Evolutionary conservation across 225 moss, liverwort and hornwort species (phyloP).

Genomic region (Straminergon stramineum): DNA sequence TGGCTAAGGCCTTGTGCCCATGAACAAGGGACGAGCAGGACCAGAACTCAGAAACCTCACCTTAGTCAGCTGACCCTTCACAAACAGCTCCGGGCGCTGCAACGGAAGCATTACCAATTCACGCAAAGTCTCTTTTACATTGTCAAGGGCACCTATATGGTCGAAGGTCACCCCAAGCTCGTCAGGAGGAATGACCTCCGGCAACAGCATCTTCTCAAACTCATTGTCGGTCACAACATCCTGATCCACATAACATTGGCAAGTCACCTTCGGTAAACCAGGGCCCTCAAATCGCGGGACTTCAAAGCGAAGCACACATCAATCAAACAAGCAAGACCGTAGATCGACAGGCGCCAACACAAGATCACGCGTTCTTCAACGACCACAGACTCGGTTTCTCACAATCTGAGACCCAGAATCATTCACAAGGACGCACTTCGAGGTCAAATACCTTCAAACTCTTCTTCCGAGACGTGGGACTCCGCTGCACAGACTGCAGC

Average conservation of each 20-base stretch:
- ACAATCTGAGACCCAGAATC: background rate
- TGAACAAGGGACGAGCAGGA: background rate
- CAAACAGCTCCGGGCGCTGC: slow-evolving; percentile 93
- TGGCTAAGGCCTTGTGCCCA: background rate
- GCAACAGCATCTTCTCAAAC: slow-evolving; percentile 96
- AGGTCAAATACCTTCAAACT: slow-evolving; percentile 58
- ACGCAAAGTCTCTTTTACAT: slow-evolving; percentile 84
- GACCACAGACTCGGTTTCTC: background rate
- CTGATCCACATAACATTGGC: slow-evolving; percentile 19
- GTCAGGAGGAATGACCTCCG: slow-evolving; percentile 94
- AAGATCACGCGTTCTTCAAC: background rate
- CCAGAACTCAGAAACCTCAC: slow-evolving; percentile 13
- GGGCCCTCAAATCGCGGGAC: background rate
- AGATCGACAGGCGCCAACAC: background rate
- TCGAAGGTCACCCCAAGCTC: slow-evolving; percentile 96
- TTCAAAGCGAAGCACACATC: background rate
- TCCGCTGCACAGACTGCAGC: slow-evolving; percentile 75
- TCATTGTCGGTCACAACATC: slow-evolving; percentile 94
- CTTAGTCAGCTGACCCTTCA: slow-evolving; percentile 95
- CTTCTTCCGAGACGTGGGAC: slow-evolving; percentile 65
- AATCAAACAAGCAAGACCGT: background rate
- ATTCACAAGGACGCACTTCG: background rate
- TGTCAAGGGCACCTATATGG: slow-evolving; percentile 89
- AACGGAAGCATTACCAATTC: slow-evolving; percentile 96
- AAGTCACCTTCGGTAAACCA: background rate